Percentiles rank a stretch among this genome's conserved stretches.
These are phyloP conservation scores for Plasmodium blacklocki DNA, from an alignment of 169 alveolate genomes.

Conservation along the genomic window DNA sequence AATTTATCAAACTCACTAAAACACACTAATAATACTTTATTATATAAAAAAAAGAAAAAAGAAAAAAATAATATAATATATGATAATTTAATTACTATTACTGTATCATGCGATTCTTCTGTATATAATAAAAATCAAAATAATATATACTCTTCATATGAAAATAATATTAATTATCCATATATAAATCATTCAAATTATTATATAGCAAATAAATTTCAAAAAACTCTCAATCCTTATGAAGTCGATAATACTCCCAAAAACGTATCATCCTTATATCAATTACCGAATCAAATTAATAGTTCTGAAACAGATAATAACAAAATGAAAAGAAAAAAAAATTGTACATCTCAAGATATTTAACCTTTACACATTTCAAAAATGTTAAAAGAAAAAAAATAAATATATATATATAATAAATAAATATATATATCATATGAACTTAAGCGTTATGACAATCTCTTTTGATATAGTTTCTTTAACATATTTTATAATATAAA, in stretches of 20 bases:
- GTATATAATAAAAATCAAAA: slow-evolving; percentile 5
- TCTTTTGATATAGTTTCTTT: too few relatives aligned
- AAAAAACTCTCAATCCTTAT: not conserved
- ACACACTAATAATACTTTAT: too few relatives aligned
- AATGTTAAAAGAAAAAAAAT: not conserved
- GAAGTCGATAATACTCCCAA: not conserved
- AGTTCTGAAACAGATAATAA: not conserved
- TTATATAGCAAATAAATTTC: not conserved
- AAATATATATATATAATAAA: not conserved
- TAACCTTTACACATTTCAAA: not conserved
- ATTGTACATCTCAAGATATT: not conserved
- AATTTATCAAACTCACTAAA: too few relatives aligned
- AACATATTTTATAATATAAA: too few relatives aligned
- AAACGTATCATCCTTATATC: not conserved
- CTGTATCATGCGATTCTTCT: slow-evolving; percentile 11
- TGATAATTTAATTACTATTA: slow-evolving; percentile 8
- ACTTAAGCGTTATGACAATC: too few relatives aligned
- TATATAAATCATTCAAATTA: not conserved
- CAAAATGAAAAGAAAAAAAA: slow-evolving; percentile 13
- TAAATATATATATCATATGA: too few relatives aligned
- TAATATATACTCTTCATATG: not conserved
- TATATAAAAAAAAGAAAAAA: too few relatives aligned
- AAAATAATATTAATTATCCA: not conserved
- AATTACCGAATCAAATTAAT: not conserved
- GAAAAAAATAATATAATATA: slow-evolving; percentile 7